Evolutionary conservation across 768 basidiomycete species (phyloP), one percentile per base, ranked within the genome.

Genomic region (Galerina sulciceps): DNA sequence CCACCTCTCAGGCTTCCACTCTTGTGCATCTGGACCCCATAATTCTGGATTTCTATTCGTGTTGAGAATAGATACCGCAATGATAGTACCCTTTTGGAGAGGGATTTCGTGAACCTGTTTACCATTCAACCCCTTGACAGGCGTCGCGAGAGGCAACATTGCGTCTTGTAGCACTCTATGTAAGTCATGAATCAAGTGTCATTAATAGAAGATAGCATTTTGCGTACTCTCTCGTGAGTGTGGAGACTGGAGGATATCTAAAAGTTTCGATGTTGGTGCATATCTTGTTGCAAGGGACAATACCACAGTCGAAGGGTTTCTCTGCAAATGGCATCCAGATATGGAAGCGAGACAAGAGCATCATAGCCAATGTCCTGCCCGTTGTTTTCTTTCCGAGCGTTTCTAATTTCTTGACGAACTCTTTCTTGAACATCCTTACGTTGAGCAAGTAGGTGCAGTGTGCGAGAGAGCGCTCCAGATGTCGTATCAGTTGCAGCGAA

Each of bases 401-500:
- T 56, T 1, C 52, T 34, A 17, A 82, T 61, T 57, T 81, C 80
- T 6, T 68, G 38, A 5, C 81, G 73, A 37, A 81, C 65, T 57
- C 60, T 75, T 3, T 72, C 70, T 48, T 77, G 76, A 1, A 64
- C 66, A 9, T 71, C 65, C n/a, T 58, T 64, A 55, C 73, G 62
- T 8, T 58, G 52, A 2, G 78, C 67, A 4, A 82, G 71, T 4
- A 74, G 60, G 35, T 73, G 64, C n/a, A 83, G 46, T 11, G 67
- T 73, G 0, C 76, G 71, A 6, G 74, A 68, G 11, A 82, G 64
- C 2, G 75, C 75, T 17, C 65, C 69, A 10, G 80, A 78, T 0
- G 81, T 81, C 0, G 80, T 81, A 59, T 82, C 81, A 57, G 75
- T 76, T 1, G 73, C 80, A 0, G 79, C 79, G 45, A 77, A 73